These are phyloP conservation scores for Epithele typhae DNA, from an alignment of 768 basidiomycete genomes.

Conservation along the genomic window DNA sequence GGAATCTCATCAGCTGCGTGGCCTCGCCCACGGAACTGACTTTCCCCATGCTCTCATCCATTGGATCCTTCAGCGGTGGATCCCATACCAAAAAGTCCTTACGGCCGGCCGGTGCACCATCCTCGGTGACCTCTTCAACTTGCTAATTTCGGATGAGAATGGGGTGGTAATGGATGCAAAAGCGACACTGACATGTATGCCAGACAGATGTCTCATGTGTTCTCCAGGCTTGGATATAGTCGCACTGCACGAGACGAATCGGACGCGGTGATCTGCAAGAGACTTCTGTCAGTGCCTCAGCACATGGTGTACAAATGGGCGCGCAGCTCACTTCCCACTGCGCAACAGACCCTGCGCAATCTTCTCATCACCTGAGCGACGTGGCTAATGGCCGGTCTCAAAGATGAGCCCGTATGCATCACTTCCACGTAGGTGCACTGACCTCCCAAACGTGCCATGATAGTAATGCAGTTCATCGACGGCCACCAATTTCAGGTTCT, in stretches of 20 bases:
- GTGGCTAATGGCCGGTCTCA: conserved; percentile 43
- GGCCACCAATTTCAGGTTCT: conserved; percentile 71
- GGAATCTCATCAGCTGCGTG: conserved; percentile 63
- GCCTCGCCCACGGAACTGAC: conserved; percentile 64
- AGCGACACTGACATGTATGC: conserved; percentile 36
- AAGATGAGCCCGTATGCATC: not conserved
- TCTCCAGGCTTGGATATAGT: conserved; percentile 73
- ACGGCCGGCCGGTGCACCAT: conserved; percentile 76
- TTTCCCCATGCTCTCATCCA: conserved; percentile 50
- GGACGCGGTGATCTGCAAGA: conserved; percentile 44
- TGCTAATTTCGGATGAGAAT: conserved; percentile 25
- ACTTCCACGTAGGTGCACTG: not conserved
- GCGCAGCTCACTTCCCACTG: conserved; percentile 63
- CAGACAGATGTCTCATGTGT: conserved; percentile 78
- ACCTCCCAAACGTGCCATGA: conserved; percentile 77
- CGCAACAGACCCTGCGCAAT: conserved; percentile 68
- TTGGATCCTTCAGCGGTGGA: conserved; percentile 51
- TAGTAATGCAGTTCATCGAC: conserved; percentile 91
- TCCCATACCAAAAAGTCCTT: conserved; percentile 85
- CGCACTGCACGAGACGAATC: conserved; percentile 84
- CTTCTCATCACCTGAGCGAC: conserved; percentile 77
- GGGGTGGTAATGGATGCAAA: not conserved
- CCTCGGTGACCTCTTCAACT: conserved; percentile 66
- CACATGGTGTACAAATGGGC: not conserved
- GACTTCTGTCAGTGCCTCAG: not conserved